These are phyloP conservation scores for Claviceps sp. DNA, from an alignment of 2,329 filamentous ascomycete genomes.

Conservation along the genomic window DNA sequence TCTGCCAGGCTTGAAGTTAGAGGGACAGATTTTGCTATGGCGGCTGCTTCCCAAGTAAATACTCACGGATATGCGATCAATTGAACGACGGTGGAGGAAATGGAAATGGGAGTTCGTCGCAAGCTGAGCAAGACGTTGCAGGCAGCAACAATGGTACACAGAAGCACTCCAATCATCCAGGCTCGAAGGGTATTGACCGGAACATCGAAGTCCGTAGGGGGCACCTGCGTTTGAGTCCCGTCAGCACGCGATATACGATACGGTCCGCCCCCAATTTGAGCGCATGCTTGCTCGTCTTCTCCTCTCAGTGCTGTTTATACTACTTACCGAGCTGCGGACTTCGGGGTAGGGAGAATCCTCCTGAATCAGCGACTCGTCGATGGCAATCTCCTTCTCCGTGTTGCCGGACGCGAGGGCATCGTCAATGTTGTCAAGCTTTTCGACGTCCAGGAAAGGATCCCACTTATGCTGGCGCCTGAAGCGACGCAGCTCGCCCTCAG, in stretches of 20 bases:
- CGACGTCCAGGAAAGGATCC: conserved; percentile 42
- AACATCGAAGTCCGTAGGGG: conserved; percentile 31
- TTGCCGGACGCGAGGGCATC: conserved; percentile 29
- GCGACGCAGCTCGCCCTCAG: conserved; percentile 19
- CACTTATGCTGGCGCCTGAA: conserved; percentile 38
- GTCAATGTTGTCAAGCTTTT: conserved; percentile 36
- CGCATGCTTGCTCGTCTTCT: too few species aligned
- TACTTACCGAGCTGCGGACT: conserved; percentile 13
- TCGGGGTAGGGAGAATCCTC: conserved; percentile 33
- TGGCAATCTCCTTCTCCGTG: conserved; percentile 27
- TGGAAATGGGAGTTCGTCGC: conserved; percentile 35
- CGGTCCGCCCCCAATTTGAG: too few species aligned
- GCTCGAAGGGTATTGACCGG: conserved; percentile 44
- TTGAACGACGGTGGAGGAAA: conserved; percentile 41
- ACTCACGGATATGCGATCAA: conserved; percentile 35
- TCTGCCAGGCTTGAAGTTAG: conserved; percentile 1
- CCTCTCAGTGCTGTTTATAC: too few species aligned
- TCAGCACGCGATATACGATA: too few species aligned
- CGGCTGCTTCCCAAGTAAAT: too few species aligned
- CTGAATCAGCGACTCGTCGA: conserved; percentile 32
- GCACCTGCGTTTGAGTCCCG: conserved; percentile 5
- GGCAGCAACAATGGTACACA: conserved; percentile 43
- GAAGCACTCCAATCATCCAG: conserved; percentile 42
- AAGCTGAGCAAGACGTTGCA: conserved; percentile 40
- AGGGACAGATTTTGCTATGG: too few species aligned